Percentiles rank a stretch among this genome's conserved stretches.
phyloP scores from a whole-genome alignment of 1,139 yeast species.

The Groenewaldozyma auringiensis region DNA sequence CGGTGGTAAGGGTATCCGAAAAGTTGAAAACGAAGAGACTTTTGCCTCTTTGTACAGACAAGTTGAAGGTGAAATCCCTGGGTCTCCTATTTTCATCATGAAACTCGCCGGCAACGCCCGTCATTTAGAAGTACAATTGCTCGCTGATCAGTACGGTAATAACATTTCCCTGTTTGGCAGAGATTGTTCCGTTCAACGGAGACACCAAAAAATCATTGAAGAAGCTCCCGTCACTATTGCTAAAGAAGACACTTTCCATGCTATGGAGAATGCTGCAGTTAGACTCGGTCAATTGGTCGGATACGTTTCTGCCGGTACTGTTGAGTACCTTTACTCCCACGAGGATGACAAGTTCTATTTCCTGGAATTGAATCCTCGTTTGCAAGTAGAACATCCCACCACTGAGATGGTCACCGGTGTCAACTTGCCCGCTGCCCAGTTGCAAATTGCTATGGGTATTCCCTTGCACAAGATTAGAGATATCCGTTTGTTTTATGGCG shows the following conservation, averaged over 20 bases:
- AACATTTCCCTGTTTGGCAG: conserved; percentile 90
- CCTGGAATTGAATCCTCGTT: conserved; percentile 92
- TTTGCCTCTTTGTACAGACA: conserved; percentile 68
- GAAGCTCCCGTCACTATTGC: conserved; percentile 97
- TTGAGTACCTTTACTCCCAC: conserved; percentile 90
- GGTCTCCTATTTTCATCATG: conserved; percentile 94
- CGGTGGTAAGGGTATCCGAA: conserved; percentile 98
- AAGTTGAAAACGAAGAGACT: conserved; percentile 71
- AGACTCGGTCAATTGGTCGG: conserved; percentile 95
- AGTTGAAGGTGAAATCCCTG: conserved; percentile 92
- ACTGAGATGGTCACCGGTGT: conserved; percentile 99
- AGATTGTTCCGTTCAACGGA: conserved; percentile 96
- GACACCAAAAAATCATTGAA: conserved; percentile 94
- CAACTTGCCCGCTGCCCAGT: conserved; percentile 94
- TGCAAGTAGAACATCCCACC: conserved; percentile 99
- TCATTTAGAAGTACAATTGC: conserved; percentile 88
- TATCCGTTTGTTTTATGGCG: conserved; percentile 87
- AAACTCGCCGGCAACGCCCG: conserved; percentile 91
- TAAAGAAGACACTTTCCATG: conserved; percentile 69
- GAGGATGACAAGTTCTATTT: conserved; percentile 92
- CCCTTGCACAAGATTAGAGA: conserved; percentile 94
- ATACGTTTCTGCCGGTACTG: conserved; percentile 98
- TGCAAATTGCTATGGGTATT: conserved; percentile 98
- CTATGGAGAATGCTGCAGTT: conserved; percentile 96
- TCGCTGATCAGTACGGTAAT: conserved; percentile 94